phyloP scores from a whole-genome alignment of 2,329 filamentous ascomycete species.

The Shiraia sp. region DNA sequence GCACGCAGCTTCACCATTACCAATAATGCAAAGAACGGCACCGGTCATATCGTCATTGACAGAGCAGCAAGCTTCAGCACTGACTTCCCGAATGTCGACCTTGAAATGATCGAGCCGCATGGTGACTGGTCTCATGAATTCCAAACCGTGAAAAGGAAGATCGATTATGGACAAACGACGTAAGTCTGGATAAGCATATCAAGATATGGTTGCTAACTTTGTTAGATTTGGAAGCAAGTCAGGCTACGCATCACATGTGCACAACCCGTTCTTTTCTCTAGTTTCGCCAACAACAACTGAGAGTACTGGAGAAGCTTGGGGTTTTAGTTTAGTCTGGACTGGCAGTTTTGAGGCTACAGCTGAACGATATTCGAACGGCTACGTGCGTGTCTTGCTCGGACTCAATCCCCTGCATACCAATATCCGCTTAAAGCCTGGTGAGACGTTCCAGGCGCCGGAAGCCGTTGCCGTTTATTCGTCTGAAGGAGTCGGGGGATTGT shows the following conservation, averaged over 20 bases:
- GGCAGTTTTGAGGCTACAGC: constrained; percentile 66
- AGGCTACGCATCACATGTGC: constrained; percentile 66
- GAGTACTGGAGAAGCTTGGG: constrained; percentile 64
- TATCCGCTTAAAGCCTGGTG: constrained; percentile 59
- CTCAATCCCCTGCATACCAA: constrained; percentile 65
- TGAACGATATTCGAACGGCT: constrained; percentile 65
- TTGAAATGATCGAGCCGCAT: constrained; percentile 64
- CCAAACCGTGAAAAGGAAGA: constrained; percentile 57
- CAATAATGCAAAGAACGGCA: constrained; percentile 54
- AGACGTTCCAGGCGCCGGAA: constrained; percentile 64
- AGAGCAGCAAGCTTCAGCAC: constrained; percentile 64
- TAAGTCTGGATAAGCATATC: constrained; percentile 5
- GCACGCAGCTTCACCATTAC: constrained; percentile 64
- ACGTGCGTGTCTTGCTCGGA: constrained; percentile 63
- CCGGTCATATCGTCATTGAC: constrained; percentile 57
- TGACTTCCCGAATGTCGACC: constrained; percentile 63
- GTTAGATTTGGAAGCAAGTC: constrained; percentile 62
- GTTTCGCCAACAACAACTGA: constrained; percentile 63
- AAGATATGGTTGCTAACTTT: constrained; percentile 4
- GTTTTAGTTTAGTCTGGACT: constrained; percentile 67
- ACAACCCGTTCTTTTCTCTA: constrained; percentile 67
- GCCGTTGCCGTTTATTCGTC: constrained; percentile 65
- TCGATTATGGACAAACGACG: constrained; percentile 58
- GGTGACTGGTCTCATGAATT: constrained; percentile 68
- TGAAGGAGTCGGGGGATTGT: constrained; percentile 64